Evolutionary conservation across 352 stramenopile species (phyloP).

Genomic region (Phytopythium delawarense): DNA sequence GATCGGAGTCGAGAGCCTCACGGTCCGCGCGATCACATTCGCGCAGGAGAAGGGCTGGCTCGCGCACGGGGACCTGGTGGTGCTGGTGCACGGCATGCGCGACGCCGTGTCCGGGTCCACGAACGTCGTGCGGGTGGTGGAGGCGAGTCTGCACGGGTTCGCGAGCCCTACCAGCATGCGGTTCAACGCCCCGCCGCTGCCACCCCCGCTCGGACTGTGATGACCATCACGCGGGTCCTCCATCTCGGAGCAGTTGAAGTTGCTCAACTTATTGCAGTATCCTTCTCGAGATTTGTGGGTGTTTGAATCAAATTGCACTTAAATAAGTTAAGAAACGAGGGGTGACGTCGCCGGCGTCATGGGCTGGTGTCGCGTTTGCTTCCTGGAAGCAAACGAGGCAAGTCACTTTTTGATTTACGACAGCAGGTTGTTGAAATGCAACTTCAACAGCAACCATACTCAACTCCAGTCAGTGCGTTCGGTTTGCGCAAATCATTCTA

Average conservation of each 20-base stretch:
- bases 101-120: constrained; percentile 77
- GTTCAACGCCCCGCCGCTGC: constrained; percentile 21
- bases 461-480: background rate
- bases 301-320: background rate
- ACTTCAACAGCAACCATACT: background rate
- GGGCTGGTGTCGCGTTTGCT: too few species aligned
- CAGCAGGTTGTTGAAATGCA: too few species aligned
- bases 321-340: background rate
- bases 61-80: constrained; percentile 78
- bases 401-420: too few species aligned
- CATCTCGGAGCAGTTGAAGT: background rate
- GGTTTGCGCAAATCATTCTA: too few species aligned
- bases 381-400: too few species aligned
- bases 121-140: constrained; percentile 90
- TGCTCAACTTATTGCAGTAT: background rate
- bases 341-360: background rate
- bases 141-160: constrained; percentile 64
- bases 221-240: too few species aligned
- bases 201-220: background rate
- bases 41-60: constrained; percentile 82
- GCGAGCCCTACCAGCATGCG: constrained; percentile 62
- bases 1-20: constrained; percentile 81
- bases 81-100: constrained; percentile 87
- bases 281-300: background rate
- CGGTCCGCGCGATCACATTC: constrained; percentile 80